Evolutionary conservation across 306 rosid species (phyloP), one percentile per base, ranked within the genome.

Genomic region (Medicago lupulina): DNA sequence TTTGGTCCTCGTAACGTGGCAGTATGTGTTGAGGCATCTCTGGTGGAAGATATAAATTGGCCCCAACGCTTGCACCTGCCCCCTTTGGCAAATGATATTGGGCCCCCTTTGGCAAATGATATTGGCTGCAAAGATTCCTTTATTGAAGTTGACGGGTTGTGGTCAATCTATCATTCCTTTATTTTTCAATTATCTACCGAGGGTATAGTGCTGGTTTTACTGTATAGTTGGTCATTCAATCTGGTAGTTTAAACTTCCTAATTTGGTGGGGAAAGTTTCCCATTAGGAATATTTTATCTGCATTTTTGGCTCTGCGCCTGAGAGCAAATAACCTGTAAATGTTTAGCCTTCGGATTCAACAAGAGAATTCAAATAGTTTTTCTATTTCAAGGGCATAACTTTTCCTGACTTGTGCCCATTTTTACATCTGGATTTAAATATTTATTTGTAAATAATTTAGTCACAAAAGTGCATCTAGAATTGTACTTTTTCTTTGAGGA

Each of bases 271-370:
- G 63, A 68, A 46, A 58, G 64, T 12, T 15, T 76, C 83, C 87
- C 83, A 79, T 40, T 74, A 65, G 83, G 55, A 80, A 84, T 81
- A 78, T 81, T 70, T 70, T 78, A 77, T 77, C 73, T 71, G 75
- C 81, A 70, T 53, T 84, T 84, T 87, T 80, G 87, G 82, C 86
- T 80, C 81, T 46, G 71, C 73, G 51, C 51, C 51, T 49, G 78
- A 82, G 83, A 84, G 83, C 76, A 80, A 82, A 86, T 91, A 80
- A 82, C 88, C 72, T 88, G 92, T 91, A 89, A 88, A 87, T 91
- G 76, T 76, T 71, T 79, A 67, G 82, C 72, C 81, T 74, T 83
- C 81, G 54, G 88, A 65, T 74, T 78, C 78, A 59, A 82, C 73
- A 82, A 82, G 88, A 78, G 69, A 78, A 79, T 78, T 69, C 36